Conservation (phyloP, 23 red algal species). For the Gracilaria caudata region DNA sequence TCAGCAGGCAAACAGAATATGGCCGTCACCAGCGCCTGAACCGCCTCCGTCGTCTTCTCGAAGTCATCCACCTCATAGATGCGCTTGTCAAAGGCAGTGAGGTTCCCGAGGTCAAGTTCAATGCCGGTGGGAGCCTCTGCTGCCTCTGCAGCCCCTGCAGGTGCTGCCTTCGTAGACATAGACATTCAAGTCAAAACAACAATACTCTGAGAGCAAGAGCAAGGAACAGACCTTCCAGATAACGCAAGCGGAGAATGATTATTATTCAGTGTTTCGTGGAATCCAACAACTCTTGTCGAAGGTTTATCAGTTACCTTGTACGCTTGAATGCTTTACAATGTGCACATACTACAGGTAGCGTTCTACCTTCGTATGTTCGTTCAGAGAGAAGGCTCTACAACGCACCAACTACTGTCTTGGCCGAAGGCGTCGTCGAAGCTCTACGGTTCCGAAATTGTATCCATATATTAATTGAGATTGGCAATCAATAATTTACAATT, state of each 20-base stretch:
- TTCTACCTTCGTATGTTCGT: too few relatives aligned
- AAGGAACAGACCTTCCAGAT: too few relatives aligned
- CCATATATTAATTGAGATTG: not conserved
- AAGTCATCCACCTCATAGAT: conserved; percentile 2
- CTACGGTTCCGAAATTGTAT: too few relatives aligned
- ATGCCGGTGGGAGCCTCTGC: conserved; percentile 33
- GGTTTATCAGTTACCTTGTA: too few relatives aligned
- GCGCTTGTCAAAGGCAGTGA: conserved; percentile 45
- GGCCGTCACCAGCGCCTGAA: conserved; percentile 39
- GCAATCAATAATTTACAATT: not conserved
- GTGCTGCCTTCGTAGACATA: not conserved
- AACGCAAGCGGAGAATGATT: too few relatives aligned
- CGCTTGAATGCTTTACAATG: too few relatives aligned
- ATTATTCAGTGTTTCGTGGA: too few relatives aligned
- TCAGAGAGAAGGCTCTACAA: too few relatives aligned
- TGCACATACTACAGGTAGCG: too few relatives aligned
- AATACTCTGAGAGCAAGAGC: not conserved
- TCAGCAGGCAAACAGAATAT: conserved; percentile 61
- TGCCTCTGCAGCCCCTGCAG: not conserved
- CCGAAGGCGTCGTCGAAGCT: too few relatives aligned
- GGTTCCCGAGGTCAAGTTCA: conserved; percentile 71
- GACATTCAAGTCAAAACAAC: not conserved
- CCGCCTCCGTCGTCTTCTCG: conserved; percentile 25
- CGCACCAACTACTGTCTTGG: too few relatives aligned
- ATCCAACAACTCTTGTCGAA: too few relatives aligned